Base-by-base conservation (phyloP, 2,329 filamentous ascomycete species). In the Purpureocillium takamizusanense region DNA sequence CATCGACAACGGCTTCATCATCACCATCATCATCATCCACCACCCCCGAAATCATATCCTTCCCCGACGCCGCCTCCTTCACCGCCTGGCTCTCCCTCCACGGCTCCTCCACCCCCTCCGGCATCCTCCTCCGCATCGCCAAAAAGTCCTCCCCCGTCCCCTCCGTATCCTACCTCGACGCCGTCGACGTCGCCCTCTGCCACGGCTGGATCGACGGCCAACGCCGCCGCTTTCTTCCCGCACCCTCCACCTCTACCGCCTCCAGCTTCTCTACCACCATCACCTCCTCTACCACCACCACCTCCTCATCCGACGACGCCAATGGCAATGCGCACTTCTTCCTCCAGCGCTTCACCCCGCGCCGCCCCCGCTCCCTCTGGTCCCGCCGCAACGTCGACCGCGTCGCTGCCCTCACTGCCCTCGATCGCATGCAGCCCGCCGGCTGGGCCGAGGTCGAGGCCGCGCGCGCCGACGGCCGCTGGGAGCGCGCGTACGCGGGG, bases 191-290 rank as follows among this genome's bases (percentile, higher is more conserved):
- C 27, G 74, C 75, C 1, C 61, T 81, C 7, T 79, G 75, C 51
- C 72, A 70, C 48, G 76, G 77, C 31, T 81, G 76, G 76, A 81
- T 80, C 40, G 75, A 81, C 50, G 73, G 76, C 1, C 73, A 75
- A 48, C 63, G 63, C 2, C 59, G 58, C 14, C n/a, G n/a, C n/a
- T n/a, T n/a, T n/a, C n/a, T n/a, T n/a, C n/a, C n/a, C n/a, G n/a
- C n/a, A n/a, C n/a, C n/a, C n/a, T n/a, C n/a, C n/a, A n/a, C n/a
- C n/a, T n/a, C n/a, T n/a, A n/a, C n/a, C n/a, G n/a, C n/a, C n/a
- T n/a, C n/a, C n/a, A n/a, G n/a, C n/a, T n/a, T n/a, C n/a, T n/a
- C n/a, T n/a, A n/a, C n/a, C n/a, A n/a, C n/a, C n/a, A n/a, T n/a
- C n/a, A n/a, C n/a, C n/a, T n/a, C n/a, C n/a, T n/a, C n/a, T n/a